These are phyloP conservation scores for Ceratocystis diversiconidia DNA, from an alignment of 2,329 filamentous ascomycete species.

Conservation along the genomic window DNA sequence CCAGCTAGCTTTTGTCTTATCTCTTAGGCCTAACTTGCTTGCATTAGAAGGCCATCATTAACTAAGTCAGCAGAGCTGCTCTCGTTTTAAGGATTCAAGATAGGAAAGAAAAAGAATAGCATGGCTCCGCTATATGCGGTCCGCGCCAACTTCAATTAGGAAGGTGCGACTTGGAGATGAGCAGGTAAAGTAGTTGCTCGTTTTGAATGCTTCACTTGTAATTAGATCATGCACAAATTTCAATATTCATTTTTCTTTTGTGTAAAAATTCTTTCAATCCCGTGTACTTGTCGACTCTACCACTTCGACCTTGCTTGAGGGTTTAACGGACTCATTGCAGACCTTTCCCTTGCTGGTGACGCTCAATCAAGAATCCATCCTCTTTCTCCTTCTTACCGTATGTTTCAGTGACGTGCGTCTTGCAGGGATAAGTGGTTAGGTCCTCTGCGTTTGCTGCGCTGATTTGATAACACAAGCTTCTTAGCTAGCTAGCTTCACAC, in stretches of 20 bases:
- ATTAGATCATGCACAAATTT: background rate
- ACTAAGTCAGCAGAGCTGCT: background rate
- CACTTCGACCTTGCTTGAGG: background rate
- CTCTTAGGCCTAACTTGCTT: no score
- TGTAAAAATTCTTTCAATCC: background rate
- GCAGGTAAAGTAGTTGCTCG: background rate
- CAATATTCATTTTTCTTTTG: background rate
- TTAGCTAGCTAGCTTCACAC: background rate
- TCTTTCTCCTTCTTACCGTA: background rate
- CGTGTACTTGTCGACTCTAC: background rate
- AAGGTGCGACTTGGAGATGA: background rate
- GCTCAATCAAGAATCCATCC: background rate
- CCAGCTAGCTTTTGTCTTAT: no score
- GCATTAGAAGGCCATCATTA: no score
- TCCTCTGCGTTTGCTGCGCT: background rate
- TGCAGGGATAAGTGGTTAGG: background rate
- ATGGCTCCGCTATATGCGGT: background rate
- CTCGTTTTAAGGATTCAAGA: background rate
- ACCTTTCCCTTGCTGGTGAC: background rate
- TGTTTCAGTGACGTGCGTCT: conserved; percentile 3
- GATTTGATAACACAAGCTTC: background rate
- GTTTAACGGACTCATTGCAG: background rate
- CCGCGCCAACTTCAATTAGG: background rate
- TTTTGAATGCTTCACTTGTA: background rate
- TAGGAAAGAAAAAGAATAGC: background rate